Evolutionary conservation across 2,329 filamentous ascomycete genomes (phyloP), one percentile per base, ranked within the genome.

Genomic region (Colletotrichum musicola): DNA sequence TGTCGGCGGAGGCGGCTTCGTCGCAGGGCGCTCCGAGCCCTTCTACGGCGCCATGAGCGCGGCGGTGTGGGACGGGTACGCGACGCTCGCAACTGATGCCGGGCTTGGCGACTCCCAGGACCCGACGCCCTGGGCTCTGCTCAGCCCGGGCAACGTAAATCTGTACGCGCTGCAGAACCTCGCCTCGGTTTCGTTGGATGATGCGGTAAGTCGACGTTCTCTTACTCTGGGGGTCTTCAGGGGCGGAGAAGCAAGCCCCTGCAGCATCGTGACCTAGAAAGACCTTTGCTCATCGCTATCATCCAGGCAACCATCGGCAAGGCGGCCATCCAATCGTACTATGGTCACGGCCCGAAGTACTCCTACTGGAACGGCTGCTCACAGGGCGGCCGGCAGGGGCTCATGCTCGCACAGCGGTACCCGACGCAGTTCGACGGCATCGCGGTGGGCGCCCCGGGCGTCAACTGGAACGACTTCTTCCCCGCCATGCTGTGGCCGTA

Each of bases 381-480:
- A 1, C 86, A 84, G 0, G 86, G 87, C 13, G 88, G 88, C 2
- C 79, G 87, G 1, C 86, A 89, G 74, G 87, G 86, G 7, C 76
- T 87, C 25, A 84, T 84, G 72, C 79, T 85, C 12, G 82, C 85
- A 0, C 84, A 89, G 71, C 74, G 80, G 9, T 87, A 84, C 67
- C 86, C 87, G 0, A 78, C 83, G 1, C 83, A 85, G 40, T 88
- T 86, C 51, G 84, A 89, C 53, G 87, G 87, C 3, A 82, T 88
- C 14, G 73, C 87, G 0, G 86, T 85, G 1, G 82, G 80, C 0
- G 77, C 77, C 1, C 81, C 83, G 1, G 86, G 83, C 6, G 69
- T 82, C 6, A 73, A 79, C 49, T 69, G 61, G 56, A 54, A 57
- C 13, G 44, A 62, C 4, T 27, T 71, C 18, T 64, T 70, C 2